Evolutionary conservation across 2,329 filamentous ascomycete species (phyloP).

Genomic region (Alternaria conjuncta): DNA sequence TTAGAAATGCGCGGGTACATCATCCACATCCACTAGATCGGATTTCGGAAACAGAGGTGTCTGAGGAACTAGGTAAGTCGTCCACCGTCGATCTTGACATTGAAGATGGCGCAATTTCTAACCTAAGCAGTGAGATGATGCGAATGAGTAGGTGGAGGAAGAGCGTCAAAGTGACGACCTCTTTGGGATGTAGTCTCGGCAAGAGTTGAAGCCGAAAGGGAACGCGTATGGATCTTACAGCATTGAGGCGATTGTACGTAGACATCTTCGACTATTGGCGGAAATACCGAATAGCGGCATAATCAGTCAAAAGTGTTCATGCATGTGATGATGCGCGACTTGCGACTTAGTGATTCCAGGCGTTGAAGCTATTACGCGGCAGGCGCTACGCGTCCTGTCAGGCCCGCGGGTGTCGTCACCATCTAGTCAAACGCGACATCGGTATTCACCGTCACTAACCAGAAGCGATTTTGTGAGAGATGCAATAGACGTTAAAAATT

Average conservation of each 20-base stretch:
- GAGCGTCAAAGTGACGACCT: background rate
- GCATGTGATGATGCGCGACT: background rate
- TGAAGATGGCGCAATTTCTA: background rate
- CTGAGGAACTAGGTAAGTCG: background rate
- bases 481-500: background rate
- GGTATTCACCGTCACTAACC: background rate
- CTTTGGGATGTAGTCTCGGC: background rate
- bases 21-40: background rate
- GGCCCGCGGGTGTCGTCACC: background rate
- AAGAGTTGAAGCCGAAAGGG: background rate
- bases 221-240: background rate
- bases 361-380: background rate
- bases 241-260: background rate
- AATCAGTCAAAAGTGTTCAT: background rate
- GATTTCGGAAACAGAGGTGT: background rate
- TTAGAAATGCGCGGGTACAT: background rate
- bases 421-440: background rate
- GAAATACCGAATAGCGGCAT: background rate
- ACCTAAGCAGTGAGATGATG: background rate
- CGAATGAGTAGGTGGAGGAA: background rate
- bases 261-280: background rate
- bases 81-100: fast-evolving
- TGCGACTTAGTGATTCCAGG: background rate
- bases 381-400: background rate
- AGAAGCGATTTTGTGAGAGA: background rate